Base-by-base conservation (phyloP, 139 green algal genomes). In the Closterium sp. region DNA sequence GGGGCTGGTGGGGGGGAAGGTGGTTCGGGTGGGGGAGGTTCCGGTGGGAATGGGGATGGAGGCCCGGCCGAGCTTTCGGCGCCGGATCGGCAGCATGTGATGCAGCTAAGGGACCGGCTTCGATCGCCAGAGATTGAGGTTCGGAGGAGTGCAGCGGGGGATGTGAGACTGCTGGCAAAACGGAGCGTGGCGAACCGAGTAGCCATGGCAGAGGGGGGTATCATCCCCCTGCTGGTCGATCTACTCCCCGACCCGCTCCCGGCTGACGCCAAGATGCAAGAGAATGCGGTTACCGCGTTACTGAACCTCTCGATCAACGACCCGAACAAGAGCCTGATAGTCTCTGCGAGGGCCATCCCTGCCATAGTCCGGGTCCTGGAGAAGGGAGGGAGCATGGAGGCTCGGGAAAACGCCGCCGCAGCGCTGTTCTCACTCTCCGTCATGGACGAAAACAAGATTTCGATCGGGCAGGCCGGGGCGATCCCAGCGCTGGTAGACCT, bases 231-330 rank as follows among this genome's bases (percentile, higher is more conserved):
- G 9, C 83, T 93, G 25, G 69, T 93, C 21, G 28, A 23, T n/a
- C 55, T 93, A 28, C 31, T 93, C n/a, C 9, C 30, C 2, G 93
- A 90, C n/a, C 55, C 55, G 4, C 55, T 76, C 55, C 55, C 55
- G 25, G 31, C 25, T 30, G 90, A 93, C n/a, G 25, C 30, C 31
- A 92, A 91, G 55, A 90, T 43, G 31, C 87, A 92, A 32, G 90
- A 93, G 66, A n/a, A 93, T 64, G 89, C 90, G 23, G 90, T 93
- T 25, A 93, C 90, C 25, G 88, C 86, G 28, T 90, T 93, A 32
- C 84, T 93, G 23, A 93, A 93, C 36, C 21, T 93, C 12, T 93
- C 90, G 2, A 93, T 93, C 81, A 90, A 93, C 43, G 87, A 92
- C 55, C 21, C 32, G 19, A 93, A 93, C 87, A 93, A 93, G 84